Base-by-base conservation (phyloP, 768 basidiomycete species). In the Termitomyces sp. region DNA sequence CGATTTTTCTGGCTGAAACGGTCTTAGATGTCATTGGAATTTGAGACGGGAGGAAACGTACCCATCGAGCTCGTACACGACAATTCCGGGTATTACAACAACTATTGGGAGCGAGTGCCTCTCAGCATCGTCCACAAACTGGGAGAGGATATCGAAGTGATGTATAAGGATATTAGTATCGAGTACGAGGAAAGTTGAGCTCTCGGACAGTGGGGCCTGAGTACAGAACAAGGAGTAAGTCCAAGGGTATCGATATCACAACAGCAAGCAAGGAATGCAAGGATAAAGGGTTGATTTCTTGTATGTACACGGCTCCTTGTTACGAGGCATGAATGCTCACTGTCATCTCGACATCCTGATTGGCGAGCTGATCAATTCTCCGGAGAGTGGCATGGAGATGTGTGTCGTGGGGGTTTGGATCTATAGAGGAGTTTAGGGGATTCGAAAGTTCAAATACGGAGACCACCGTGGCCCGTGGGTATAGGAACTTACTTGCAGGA, bases 151-250 rank as follows among this genome's bases (percentile, higher is more conserved):
- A 51, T 84, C 82, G 56, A 91, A 79, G 56, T 84, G 76, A 63
- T 84, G 82, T 60, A 90, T 68, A 25, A 94, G 73, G 57, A 92
- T 80, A 60, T 93, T 94, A 27, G 91, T 93, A 64, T 94, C 91
- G 31, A 91, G 65, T 15, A 93, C 80, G 48, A 92, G 62, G 60
- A 79, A 80, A 16, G 72, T 70, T 33, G 71, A 64, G 54, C 60
- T 69, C 59, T 78, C 78, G 6, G 71, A 69, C 35, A 74, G 57
- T 33, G 79, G 73, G 11, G 71, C 72, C 79, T 84, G 57, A 36
- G 42, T 31, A 50, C 32, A 56, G 54, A 56, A 32, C 32, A 22
- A 48, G 52, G 20, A 27, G 49, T 52, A 32, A 54, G 39, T 54
- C 42, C 39, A 48, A 32, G 20, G 18, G 23, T 11, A 36, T 56